A percentile compares a stretch with the other conserved stretches of the same genome.
Evolutionary conservation across 2,329 filamentous ascomycete genomes (phyloP).

Genomic region (Sporothrix pseudoabietina): DNA sequence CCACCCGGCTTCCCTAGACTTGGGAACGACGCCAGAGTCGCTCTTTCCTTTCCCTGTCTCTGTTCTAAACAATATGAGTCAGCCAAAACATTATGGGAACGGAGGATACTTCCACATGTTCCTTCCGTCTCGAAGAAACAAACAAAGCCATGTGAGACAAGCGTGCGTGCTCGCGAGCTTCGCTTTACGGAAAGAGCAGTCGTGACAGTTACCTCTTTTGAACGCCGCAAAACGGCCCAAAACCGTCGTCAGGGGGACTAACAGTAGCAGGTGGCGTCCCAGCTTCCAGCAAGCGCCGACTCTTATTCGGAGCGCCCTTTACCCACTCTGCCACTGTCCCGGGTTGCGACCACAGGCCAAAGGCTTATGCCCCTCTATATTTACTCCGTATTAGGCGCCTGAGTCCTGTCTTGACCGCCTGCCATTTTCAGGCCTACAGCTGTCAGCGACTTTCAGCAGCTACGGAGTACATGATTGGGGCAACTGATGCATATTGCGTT

Average conservation of each 20-base stretch:
- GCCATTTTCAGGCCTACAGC: not conserved
- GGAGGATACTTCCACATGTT: not conserved
- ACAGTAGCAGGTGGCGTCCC: not conserved
- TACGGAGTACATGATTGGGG: constrained; percentile 6
- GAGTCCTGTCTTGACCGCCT: not conserved
- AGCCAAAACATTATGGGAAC: not conserved
- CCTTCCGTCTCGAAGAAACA: not conserved
- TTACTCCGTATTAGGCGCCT: too few relatives aligned
- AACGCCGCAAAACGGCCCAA: not conserved
- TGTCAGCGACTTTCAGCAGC: not conserved
- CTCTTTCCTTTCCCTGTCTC: not conserved
- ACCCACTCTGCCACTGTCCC: not conserved
- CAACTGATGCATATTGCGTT: not conserved
- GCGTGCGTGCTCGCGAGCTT: not conserved
- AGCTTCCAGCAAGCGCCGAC: not conserved
- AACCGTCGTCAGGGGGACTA: not conserved
- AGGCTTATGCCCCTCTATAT: not conserved
- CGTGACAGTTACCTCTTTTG: not conserved
- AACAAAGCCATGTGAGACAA: constrained; percentile 9
- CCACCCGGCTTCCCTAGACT: not conserved
- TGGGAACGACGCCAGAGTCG: not conserved
- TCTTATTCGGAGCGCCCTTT: not conserved
- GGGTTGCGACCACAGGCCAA: not conserved
- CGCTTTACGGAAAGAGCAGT: not conserved
- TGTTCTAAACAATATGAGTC: not conserved